phyloP scores from a whole-genome alignment of 495 filamentous ascomycete species.

The Elasticomyces elasticus region DNA sequence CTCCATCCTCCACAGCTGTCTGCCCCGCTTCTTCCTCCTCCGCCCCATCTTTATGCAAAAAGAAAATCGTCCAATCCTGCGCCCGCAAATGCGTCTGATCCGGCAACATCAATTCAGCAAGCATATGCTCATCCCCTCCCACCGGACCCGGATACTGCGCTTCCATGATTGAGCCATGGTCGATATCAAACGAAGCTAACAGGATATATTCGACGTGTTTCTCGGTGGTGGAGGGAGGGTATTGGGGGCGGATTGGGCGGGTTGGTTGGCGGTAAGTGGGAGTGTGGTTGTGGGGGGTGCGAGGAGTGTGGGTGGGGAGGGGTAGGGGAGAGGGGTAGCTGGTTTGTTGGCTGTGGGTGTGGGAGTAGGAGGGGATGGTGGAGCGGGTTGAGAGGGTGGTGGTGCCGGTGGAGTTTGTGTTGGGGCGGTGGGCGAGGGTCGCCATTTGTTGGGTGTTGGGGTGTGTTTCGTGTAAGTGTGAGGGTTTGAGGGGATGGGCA shows the following conservation, averaged over 20 bases:
- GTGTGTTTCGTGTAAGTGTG: neutral
- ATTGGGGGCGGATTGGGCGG: constrained; percentile 61
- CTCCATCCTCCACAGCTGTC: too few species aligned
- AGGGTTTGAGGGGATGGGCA: too few species aligned
- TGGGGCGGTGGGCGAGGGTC: constrained; percentile 9
- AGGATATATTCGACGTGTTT: constrained; percentile 98
- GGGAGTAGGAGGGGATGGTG: neutral
- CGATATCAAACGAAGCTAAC: constrained; percentile 96
- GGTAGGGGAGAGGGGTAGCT: constrained; percentile 4
- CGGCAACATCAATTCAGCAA: constrained; percentile 96
- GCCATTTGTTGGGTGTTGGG: constrained; percentile 17
- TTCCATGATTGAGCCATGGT: constrained; percentile 94
- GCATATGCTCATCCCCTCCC: constrained; percentile 94
- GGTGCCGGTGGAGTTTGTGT: constrained; percentile 18
- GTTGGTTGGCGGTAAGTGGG: neutral
- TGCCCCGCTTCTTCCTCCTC: too few species aligned
- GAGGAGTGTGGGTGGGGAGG: neutral
- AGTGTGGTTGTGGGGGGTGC: neutral
- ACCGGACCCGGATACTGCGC: constrained; percentile 92
- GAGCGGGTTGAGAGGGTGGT: constrained; percentile 1
- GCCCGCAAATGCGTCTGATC: constrained; percentile 92
- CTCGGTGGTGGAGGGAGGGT: constrained; percentile 65
- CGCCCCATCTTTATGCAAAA: constrained; percentile 79
- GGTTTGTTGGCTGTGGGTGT: too few species aligned
- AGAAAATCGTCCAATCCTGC: constrained; percentile 99